phyloP scores from a whole-genome alignment of 2,329 filamentous ascomycete genomes.

The Emericellopsis cladophorae region DNA sequence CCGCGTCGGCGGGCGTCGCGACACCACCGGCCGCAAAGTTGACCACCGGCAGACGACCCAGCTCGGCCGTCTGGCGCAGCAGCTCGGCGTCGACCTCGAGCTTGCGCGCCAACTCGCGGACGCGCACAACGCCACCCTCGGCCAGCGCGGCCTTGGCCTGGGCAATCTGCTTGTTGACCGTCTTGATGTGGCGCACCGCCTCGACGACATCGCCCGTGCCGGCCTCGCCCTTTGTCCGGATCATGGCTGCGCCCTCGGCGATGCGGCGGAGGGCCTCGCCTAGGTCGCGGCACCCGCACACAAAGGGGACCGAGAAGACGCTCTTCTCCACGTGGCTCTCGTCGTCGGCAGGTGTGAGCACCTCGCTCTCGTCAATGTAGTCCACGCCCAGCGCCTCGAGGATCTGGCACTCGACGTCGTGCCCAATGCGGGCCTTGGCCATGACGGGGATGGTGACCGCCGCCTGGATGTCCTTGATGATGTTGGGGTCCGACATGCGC shows the following conservation, averaged over 20 bases:
- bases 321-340: slow-evolving; percentile 86
- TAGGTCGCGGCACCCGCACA: slow-evolving; percentile 90
- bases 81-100: slow-evolving; percentile 67
- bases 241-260: slow-evolving; percentile 93
- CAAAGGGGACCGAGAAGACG: slow-evolving; percentile 74
- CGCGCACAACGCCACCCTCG: slow-evolving; percentile 34
- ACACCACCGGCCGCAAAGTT: slow-evolving; percentile 98
- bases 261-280: slow-evolving; percentile 88
- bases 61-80: slow-evolving; percentile 74
- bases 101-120: slow-evolving; percentile 66
- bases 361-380: slow-evolving; percentile 97
- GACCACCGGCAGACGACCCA: slow-evolving; percentile 83
- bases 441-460: slow-evolving; percentile 97
- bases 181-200: slow-evolving; percentile 91
- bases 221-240: slow-evolving; percentile 95
- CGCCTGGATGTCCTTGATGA: slow-evolving; percentile 92
- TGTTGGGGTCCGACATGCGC: slow-evolving; percentile 87
- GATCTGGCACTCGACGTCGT: slow-evolving; percentile 98
- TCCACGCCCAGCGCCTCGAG: slow-evolving; percentile 90
- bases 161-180: slow-evolving; percentile 71
- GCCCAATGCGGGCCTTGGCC: slow-evolving; percentile 96
- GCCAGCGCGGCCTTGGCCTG: slow-evolving; percentile 63
- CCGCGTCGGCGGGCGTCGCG: slow-evolving; percentile 96
- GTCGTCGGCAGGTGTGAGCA: slow-evolving; percentile 88
- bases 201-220: slow-evolving; percentile 96